Base-by-base conservation (phyloP, 2,329 filamentous ascomycete species). In the Aspergillus persii region DNA sequence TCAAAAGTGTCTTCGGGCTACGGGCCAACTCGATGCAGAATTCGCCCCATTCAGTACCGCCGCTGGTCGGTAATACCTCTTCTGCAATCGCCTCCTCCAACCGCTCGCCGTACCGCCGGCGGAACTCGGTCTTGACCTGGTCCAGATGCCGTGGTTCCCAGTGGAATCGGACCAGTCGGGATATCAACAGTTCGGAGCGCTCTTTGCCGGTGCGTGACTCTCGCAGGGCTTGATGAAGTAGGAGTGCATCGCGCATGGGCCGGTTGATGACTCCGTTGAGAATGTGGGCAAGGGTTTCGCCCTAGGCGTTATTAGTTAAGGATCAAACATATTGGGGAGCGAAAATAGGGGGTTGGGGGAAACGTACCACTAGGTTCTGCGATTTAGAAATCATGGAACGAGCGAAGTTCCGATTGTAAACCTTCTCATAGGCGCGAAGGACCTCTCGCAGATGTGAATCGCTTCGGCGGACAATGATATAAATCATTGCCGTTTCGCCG, bases 261-360 rank as follows among this genome's bases (percentile, higher is more conserved):
- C 90, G 90, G 79, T 98, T 98, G 79, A 98, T 96, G 58, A 96
- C 88, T 69, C 95, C 95, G 77, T 98, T 97, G 70, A 99, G 88
- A 67, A 98, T 91, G 76, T 98, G 95, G 0, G 92, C 91, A 41
- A 98, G 86, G 23, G 96, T 87, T 79, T 99, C 95, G 64, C 95
- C 95, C 93, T 97, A 66, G 7, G 56, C 36, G 23, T 61, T 46
- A 15, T 15, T 31, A 44, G 26, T 54, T 9, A 27, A 31, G 11
- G 2, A 7, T 63, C 61, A 62, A 60, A 11, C 15, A 58, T 50
- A 55, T 54, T 53, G 41, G 49, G 52, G 36, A 30, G 41, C 52
- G 49, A 41, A 31, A n/a, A 39, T 36, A 23, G 18, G 18, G 18
- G 18, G 18, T 54, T 9, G 29, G 3, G 27, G 27, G 49, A 23